These are phyloP conservation scores for Mikania micrantha DNA, from an alignment of 129 eudicot species.

Conservation along the genomic window DNA sequence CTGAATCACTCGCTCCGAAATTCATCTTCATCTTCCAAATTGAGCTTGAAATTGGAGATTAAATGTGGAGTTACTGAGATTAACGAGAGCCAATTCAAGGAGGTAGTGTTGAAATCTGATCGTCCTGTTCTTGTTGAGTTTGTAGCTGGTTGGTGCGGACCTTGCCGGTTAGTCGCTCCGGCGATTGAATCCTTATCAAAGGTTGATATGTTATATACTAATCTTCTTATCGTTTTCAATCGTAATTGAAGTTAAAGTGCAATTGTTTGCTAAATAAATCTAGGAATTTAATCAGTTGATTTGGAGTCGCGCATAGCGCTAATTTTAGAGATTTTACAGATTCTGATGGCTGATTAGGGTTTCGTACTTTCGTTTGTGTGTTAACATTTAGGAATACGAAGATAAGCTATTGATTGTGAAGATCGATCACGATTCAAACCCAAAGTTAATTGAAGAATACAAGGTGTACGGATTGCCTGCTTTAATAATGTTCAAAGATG, in stretches of 20 bases:
- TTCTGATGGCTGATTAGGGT: not conserved
- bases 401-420: constrained; percentile 61
- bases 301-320: not conserved
- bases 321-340: not conserved
- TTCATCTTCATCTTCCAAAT: not conserved
- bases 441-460: constrained; percentile 56
- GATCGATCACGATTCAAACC: constrained; percentile 77
- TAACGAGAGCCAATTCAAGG: constrained; percentile 47
- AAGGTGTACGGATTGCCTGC: constrained; percentile 85
- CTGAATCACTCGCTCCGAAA: not conserved
- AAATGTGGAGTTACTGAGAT: constrained; percentile 55
- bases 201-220: constrained; percentile 29
- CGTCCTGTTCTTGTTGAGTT: constrained; percentile 84
- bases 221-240: too few species aligned
- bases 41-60: constrained; percentile 13
- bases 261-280: too few species aligned
- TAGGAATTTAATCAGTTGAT: not conserved
- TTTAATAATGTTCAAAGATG: constrained; percentile 62
- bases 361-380: not conserved
- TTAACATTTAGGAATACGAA: constrained; percentile 51
- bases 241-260: too few species aligned
- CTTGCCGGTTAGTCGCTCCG: constrained; percentile 72
- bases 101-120: constrained; percentile 63
- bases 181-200: constrained; percentile 57
- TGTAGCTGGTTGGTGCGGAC: constrained; percentile 83